A percentile compares a stretch with the other conserved stretches of the same genome.
These are phyloP conservation scores for Yamadazyma mexicana DNA, from an alignment of 1,139 yeast species.

Conservation along the genomic window DNA sequence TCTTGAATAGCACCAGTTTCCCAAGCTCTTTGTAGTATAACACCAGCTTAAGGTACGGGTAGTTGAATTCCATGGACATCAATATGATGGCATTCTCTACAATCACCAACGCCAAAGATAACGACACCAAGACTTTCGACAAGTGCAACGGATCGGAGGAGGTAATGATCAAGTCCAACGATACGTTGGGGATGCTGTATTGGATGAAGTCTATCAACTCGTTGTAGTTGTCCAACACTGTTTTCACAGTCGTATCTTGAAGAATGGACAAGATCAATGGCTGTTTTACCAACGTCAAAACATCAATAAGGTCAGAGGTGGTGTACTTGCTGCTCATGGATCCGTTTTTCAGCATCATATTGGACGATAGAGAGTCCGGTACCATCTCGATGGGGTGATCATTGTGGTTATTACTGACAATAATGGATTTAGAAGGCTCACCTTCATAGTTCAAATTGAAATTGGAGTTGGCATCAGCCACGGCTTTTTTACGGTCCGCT, in stretches of 20 bases:
- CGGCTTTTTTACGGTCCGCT: conserved; percentile 14
- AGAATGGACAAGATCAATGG: conserved; percentile 24
- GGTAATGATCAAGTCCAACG: conserved; percentile 20
- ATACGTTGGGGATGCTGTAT: conserved; percentile 19
- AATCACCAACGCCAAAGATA: conserved; percentile 30
- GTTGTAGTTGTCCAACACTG: conserved; percentile 24
- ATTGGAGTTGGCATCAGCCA: conserved; percentile 12
- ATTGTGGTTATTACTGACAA: conserved; percentile 14
- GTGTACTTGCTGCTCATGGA: conserved; percentile 13
- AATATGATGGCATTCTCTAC: conserved; percentile 31
- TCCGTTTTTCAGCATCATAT: conserved; percentile 4
- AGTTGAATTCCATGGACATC: conserved; percentile 24
- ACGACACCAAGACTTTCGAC: conserved; percentile 28
- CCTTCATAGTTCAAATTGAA: conserved; percentile 12
- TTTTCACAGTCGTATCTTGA: conserved; percentile 31
- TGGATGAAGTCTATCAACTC: conserved; percentile 28
- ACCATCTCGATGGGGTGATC: conserved; percentile 19
- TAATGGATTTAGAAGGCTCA: conserved; percentile 11
- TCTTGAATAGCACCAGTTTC: conserved; percentile 18
- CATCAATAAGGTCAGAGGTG: conserved; percentile 22
- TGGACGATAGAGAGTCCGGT: conserved; percentile 14
- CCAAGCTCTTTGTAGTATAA: conserved; percentile 18
- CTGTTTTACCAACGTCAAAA: conserved; percentile 23
- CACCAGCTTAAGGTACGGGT: conserved; percentile 15
- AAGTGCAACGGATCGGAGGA: conserved; percentile 35